Evolutionary conservation across 176 grass and related monocot species (phyloP).

Genomic region (Leersia perrieri): DNA sequence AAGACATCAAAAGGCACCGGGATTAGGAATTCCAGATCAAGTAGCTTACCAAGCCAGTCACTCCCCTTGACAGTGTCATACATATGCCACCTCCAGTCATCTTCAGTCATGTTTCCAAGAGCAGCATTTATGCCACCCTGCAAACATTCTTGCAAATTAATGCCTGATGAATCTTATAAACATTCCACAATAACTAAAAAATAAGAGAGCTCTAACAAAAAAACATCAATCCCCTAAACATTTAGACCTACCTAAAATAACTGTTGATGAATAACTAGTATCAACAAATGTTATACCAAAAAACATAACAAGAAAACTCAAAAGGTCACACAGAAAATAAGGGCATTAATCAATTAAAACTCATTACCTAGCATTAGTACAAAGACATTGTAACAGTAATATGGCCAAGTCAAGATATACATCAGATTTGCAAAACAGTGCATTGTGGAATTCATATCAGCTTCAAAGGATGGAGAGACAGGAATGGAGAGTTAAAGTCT

Average conservation of each 20-base stretch:
- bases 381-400: background rate
- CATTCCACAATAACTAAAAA: background rate
- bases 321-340: background rate
- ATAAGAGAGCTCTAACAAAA: background rate
- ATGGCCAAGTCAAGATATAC: background rate
- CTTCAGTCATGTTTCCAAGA: slow-evolving; percentile 95
- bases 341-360: background rate
- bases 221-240: background rate
- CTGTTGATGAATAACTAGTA: background rate
- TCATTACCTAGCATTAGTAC: no score
- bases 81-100: slow-evolving; percentile 99
- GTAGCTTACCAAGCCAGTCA: slow-evolving; percentile 82
- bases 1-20: background rate
- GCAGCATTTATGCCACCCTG: slow-evolving; percentile 98
- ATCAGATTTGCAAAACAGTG: background rate
- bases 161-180: background rate
- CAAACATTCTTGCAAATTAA: slow-evolving; percentile 4
- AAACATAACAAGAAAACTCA: background rate
- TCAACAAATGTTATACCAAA: background rate
- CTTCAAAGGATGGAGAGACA: background rate
- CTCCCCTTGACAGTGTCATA: slow-evolving; percentile 99
- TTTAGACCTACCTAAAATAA: background rate
- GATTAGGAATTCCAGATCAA: background rate
- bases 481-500: background rate
- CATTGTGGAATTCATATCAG: background rate